Conservation (phyloP, 371 early-diverging fungal species). For the Nematocida major region DNA sequence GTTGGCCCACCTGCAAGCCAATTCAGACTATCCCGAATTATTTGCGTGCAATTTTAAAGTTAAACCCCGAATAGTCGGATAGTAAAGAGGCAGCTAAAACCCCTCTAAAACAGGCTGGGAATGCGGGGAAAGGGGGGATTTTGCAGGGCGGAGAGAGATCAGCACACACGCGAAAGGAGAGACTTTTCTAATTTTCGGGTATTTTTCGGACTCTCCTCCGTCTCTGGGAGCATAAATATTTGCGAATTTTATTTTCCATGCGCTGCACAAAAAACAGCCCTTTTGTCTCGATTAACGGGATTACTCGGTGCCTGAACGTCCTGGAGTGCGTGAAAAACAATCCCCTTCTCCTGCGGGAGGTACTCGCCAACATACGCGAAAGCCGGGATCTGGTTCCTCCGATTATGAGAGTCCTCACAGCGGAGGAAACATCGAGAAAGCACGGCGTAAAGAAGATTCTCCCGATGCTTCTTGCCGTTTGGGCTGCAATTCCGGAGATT, state of each 20-base stretch:
- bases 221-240: background rate
- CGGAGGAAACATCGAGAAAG: background rate
- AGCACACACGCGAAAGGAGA: background rate
- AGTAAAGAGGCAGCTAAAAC: too few relatives aligned
- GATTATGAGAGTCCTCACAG: background rate
- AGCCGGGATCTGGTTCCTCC: background rate
- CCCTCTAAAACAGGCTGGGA: too few relatives aligned
- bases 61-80: too few relatives aligned
- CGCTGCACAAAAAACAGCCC: constrained; percentile 4
- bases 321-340: background rate
- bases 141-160: too few relatives aligned
- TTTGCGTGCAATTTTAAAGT: too few relatives aligned
- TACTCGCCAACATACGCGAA: background rate
- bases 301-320: constrained; percentile 10
- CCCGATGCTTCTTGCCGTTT: constrained; percentile 18
- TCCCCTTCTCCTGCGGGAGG: background rate
- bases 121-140: too few relatives aligned
- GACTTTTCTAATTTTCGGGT: background rate
- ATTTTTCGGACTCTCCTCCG: background rate
- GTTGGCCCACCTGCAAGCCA: too few relatives aligned
- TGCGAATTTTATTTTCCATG: constrained; percentile 2
- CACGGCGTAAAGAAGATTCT: background rate
- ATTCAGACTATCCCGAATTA: too few relatives aligned
- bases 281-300: constrained; percentile 10
- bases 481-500: constrained; percentile 21